Conservation (phyloP, 1,284 basidiomycete genomes). For the Gomphus bonarii region DNA sequence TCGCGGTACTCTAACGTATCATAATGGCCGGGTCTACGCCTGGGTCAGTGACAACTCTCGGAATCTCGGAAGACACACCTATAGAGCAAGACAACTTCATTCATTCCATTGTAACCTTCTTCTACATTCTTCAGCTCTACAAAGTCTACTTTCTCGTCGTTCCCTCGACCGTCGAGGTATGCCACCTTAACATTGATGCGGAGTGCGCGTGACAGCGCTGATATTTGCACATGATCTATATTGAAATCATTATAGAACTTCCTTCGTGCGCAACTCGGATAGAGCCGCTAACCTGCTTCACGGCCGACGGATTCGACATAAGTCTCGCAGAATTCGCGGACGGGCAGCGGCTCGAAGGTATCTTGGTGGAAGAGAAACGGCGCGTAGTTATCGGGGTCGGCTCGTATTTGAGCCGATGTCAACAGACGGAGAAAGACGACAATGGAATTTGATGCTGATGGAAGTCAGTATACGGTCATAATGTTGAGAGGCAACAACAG, state of each 20-base stretch:
- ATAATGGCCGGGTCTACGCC: constrained; percentile 61
- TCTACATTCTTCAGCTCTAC: constrained; percentile 52
- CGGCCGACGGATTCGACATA: constrained; percentile 75
- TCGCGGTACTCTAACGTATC: constrained; percentile 41
- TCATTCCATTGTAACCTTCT: constrained; percentile 24
- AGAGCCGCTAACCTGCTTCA: constrained; percentile 53
- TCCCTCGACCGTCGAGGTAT: constrained; percentile 59
- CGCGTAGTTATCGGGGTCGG: constrained; percentile 50
- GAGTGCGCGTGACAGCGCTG: constrained; percentile 64
- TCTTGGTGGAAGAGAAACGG: constrained; percentile 73
- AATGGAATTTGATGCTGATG: constrained; percentile 56
- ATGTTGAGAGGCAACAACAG: background rate
- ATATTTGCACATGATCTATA: constrained; percentile 75
- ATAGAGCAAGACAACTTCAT: constrained; percentile 59
- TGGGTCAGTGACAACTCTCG: background rate
- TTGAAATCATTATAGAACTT: background rate
- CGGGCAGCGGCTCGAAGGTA: constrained; percentile 45
- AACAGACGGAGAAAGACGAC: constrained; percentile 69
- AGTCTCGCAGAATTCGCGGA: constrained; percentile 61
- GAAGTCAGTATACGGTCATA: background rate
- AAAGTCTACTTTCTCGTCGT: constrained; percentile 49
- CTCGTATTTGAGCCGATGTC: constrained; percentile 73
- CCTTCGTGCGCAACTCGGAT: background rate
- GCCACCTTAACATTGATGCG: constrained; percentile 64
- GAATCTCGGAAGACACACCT: constrained; percentile 37